phyloP scores from a whole-genome alignment of 805 yeast genomes.

The Hagleromyces aurorensis region DNA sequence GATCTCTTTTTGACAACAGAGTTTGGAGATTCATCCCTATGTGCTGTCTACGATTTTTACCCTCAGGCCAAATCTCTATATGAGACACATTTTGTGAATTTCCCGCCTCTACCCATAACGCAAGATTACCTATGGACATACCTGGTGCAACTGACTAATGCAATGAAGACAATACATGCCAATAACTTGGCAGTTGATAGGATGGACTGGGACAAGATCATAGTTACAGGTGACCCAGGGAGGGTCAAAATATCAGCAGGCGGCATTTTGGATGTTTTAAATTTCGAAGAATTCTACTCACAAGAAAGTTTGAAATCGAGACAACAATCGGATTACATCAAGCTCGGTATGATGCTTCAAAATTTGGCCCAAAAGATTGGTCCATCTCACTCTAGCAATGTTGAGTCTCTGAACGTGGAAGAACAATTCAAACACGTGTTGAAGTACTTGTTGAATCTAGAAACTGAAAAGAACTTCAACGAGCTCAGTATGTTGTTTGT shows the following conservation, averaged over 20 bases:
- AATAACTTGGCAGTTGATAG: constrained; percentile 45
- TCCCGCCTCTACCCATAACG: constrained; percentile 34
- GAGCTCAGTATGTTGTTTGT: constrained; percentile 36
- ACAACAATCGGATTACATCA: constrained; percentile 48
- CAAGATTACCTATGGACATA: constrained; percentile 71
- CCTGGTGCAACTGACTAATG: constrained; percentile 65
- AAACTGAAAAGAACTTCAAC: constrained; percentile 20
- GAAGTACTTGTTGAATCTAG: constrained; percentile 29
- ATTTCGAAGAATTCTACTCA: constrained; percentile 27
- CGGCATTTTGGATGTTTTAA: constrained; percentile 63
- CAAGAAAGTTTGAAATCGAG: constrained; percentile 23
- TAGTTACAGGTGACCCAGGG: constrained; percentile 58
- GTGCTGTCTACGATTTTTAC: constrained; percentile 76
- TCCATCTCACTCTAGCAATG: constrained; percentile 4
- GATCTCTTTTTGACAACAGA: constrained; percentile 85
- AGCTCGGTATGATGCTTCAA: constrained; percentile 54
- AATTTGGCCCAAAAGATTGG: constrained; percentile 38
- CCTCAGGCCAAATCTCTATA: constrained; percentile 67
- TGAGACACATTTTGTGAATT: constrained; percentile 52
- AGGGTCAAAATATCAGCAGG: constrained; percentile 64
- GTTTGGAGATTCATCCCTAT: constrained; percentile 71
- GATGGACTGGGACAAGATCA: constrained; percentile 57
- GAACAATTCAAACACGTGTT: constrained; percentile 40
- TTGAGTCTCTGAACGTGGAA: constrained; percentile 33
- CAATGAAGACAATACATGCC: constrained; percentile 57